A percentile compares a stretch with the other conserved stretches of the same genome.
phyloP scores from a whole-genome alignment of 805 yeast genomes.

The Wickerhamiella musiphila region DNA sequence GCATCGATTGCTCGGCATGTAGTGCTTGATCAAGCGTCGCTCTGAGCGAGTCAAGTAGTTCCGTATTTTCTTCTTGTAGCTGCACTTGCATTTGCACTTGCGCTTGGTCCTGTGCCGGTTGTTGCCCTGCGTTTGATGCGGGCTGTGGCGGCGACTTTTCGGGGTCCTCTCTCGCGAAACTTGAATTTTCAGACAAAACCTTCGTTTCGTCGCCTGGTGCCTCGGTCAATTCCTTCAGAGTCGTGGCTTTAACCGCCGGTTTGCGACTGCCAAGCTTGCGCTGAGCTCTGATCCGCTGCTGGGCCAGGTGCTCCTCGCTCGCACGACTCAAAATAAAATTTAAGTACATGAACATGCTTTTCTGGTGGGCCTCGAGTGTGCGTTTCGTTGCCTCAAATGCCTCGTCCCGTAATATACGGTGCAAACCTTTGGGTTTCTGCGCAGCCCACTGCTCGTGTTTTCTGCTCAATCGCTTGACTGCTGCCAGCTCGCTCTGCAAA shows the following conservation, averaged over 20 bases:
- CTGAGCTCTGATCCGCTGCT: conserved; percentile 20
- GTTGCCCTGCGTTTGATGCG: conserved; percentile 24
- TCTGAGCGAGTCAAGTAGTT: conserved; percentile 22
- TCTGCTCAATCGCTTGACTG: conserved; percentile 13
- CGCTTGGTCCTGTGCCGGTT: background rate
- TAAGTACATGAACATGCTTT: conserved; percentile 23
- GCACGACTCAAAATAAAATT: conserved; percentile 19
- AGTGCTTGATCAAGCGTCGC: conserved; percentile 22
- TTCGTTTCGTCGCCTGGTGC: background rate
- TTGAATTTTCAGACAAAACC: conserved; percentile 20
- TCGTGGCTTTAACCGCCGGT: conserved; percentile 1
- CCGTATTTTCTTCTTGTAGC: conserved; percentile 22
- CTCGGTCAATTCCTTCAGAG: background rate
- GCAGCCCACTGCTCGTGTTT: conserved; percentile 7
- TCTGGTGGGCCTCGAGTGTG: conserved; percentile 21
- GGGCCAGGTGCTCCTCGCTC: conserved; percentile 20
- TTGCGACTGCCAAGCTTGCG: background rate
- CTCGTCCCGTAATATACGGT: conserved; percentile 15
- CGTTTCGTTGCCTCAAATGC: conserved; percentile 13
- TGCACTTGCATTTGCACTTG: conserved; percentile 1
- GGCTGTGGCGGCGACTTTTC: conserved; percentile 22
- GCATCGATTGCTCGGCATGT: conserved; percentile 24
- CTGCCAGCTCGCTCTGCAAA: conserved; percentile 20
- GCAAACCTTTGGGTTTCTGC: conserved; percentile 3
- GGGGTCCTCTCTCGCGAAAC: conserved; percentile 22